Evolutionary conservation across 768 basidiomycete genomes (phyloP), one percentile per base, ranked within the genome.

Genomic region (Psilocybe tampanensis): DNA sequence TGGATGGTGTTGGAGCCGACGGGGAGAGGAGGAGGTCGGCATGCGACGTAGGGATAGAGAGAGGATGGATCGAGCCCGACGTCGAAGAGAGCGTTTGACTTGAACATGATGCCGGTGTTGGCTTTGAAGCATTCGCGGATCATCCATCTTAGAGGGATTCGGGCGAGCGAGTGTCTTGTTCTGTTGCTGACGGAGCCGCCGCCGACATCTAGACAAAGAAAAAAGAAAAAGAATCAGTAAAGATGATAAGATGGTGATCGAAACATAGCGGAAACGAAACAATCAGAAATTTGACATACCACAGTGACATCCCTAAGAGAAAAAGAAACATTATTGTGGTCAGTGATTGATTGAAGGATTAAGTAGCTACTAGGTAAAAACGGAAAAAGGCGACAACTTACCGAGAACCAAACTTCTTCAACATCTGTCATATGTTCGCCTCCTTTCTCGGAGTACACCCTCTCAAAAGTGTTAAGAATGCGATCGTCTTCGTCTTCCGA

Each of bases 371-470:
- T n/a, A n/a, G n/a, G n/a, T n/a, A n/a, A n/a, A n/a, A n/a, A n/a
- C n/a, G n/a, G n/a, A n/a, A n/a, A n/a, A n/a, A n/a, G n/a, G n/a
- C n/a, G n/a, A n/a, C n/a, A 24, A 72, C 74, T 9, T 64, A 75
- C 85, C 0, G 84, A 72, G 65, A 89, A 88, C 86, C 87, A 89
- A 1, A 89, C 87, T 63, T 89, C 86, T 52, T 82, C 75, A n/a
- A 86, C 70, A 60, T 81, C 71, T 0, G 76, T 79, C 3, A 19
- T 4, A 9, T 9, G 29, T 29, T 29, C 29, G 4, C 29, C 45
- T 33, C 49, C 39, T 18, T 52, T 54, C 47, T 61, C 60, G 6
- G 75, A 69, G 47, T 73, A 74, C 43, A 68, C 65, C n/a, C 61
- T 58, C 58, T 79, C 78, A 29, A 71, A 63, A 8, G 63, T 61